phyloP scores from a whole-genome alignment of 129 eudicot species.

The Mikania micrantha region DNA sequence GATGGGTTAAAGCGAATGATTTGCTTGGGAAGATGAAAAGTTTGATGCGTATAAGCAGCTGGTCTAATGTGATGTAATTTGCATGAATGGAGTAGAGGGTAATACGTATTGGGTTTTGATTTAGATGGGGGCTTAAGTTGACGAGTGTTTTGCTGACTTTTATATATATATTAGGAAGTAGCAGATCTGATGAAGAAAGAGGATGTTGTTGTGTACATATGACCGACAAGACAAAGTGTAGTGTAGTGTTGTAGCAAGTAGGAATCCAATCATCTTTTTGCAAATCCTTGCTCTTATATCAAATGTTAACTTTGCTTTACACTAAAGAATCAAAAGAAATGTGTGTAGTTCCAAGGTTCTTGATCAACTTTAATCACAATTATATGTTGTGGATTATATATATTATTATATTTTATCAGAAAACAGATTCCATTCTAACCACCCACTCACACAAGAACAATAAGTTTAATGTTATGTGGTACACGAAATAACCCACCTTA shows the following conservation, averaged over 20 bases:
- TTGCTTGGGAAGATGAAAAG: not conserved
- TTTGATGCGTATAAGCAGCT: not conserved
- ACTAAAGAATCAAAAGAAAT: not conserved
- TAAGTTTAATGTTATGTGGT: not conserved
- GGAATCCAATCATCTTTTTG: constrained; percentile 17
- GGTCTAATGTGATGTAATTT: not conserved
- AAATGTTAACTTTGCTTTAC: not conserved
- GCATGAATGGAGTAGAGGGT: constrained; percentile 5
- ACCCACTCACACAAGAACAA: no score
- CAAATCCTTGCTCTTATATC: constrained; percentile 21
- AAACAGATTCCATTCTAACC: no score
- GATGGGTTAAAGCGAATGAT: not conserved
- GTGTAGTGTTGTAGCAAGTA: constrained; percentile 1
- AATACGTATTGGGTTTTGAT: constrained; percentile 3
- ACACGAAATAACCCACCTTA: not conserved
- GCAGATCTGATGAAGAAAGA: not conserved
- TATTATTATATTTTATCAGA: no score
- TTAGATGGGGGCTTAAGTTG: constrained; percentile 18
- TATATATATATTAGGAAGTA: not conserved
- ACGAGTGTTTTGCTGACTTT: constrained; percentile 27
- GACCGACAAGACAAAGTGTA: constrained; percentile 30
- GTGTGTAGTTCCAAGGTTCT: no score
- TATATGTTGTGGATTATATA: no score
- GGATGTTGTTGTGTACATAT: constrained; percentile 29
- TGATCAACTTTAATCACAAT: no score